These are phyloP conservation scores for Elsinoe fawcettii DNA, from an alignment of 2,329 filamentous ascomycete genomes.

Conservation along the genomic window DNA sequence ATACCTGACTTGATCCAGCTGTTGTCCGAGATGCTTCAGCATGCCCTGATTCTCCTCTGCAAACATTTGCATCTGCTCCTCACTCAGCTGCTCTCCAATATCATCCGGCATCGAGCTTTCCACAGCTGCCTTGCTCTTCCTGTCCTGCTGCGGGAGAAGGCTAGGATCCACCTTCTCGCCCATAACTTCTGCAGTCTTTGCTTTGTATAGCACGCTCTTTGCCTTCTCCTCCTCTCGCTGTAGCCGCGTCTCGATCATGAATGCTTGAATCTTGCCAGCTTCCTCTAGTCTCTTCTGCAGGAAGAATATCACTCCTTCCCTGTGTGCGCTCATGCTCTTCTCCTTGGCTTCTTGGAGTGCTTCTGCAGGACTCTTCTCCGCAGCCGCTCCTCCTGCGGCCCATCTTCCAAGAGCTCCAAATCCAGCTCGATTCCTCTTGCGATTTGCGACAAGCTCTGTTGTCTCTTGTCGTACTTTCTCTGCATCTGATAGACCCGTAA, in stretches of 20 bases:
- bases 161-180: neutral
- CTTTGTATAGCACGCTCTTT: constrained; percentile 73
- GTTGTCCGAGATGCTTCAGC: constrained; percentile 87
- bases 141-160: constrained; percentile 7
- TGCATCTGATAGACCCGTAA: constrained; percentile 70
- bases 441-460: constrained; percentile 59
- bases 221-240: constrained; percentile 81
- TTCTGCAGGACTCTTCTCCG: constrained; percentile 58
- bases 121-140: constrained; percentile 4
- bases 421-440: constrained; percentile 56
- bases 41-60: constrained; percentile 88
- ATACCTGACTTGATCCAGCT: constrained; percentile 88
- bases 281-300: constrained; percentile 67
- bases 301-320: constrained; percentile 79
- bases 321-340: constrained; percentile 58
- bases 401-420: constrained; percentile 62
- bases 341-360: constrained; percentile 61
- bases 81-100: constrained; percentile 22
- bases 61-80: constrained; percentile 87
- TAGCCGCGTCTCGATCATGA: constrained; percentile 88
- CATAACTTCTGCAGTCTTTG: constrained; percentile 31
- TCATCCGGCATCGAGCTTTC: neutral
- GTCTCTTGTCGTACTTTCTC: constrained; percentile 76
- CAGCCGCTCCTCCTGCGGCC: constrained; percentile 50
- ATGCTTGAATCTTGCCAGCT: constrained; percentile 69